These are phyloP conservation scores for Aspergillus floridensis DNA, from an alignment of 2,329 filamentous ascomycete genomes.

Conservation along the genomic window DNA sequence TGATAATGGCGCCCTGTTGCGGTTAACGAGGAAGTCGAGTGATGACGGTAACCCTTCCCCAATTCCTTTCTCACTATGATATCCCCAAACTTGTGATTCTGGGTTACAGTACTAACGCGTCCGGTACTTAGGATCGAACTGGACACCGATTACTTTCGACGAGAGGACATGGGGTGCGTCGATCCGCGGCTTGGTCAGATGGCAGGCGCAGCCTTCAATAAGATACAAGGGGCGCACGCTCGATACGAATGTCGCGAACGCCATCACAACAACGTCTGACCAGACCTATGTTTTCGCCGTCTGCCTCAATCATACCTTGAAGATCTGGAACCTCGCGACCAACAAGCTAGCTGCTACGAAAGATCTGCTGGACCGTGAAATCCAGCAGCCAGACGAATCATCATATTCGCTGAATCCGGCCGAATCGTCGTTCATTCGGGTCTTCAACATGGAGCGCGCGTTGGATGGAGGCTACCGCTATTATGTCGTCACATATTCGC, in stretches of 20 bases:
- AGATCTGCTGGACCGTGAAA: slow-evolving; percentile 70
- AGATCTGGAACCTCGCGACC: slow-evolving; percentile 83
- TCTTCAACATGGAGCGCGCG: slow-evolving; percentile 59
- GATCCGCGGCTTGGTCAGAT: slow-evolving; percentile 47
- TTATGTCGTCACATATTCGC: slow-evolving; percentile 78
- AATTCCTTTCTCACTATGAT: neutral
- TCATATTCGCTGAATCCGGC: slow-evolving; percentile 76
- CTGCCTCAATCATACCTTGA: slow-evolving; percentile 82
- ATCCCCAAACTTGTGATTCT: slow-evolving; percentile 11
- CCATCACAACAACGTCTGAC: slow-evolving; percentile 47
- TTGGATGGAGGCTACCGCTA: slow-evolving; percentile 51
- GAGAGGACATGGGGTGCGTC: slow-evolving; percentile 51
- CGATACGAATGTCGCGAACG: slow-evolving; percentile 44
- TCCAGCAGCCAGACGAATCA: slow-evolving; percentile 65
- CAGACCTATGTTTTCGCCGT: slow-evolving; percentile 67
- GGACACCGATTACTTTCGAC: slow-evolving; percentile 48
- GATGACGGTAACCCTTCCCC: slow-evolving; percentile 46
- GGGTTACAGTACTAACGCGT: slow-evolving; percentile 8
- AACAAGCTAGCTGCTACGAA: slow-evolving; percentile 73
- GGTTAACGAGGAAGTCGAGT: slow-evolving; percentile 62
- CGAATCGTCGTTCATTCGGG: slow-evolving; percentile 71
- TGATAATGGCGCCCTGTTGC: slow-evolving; percentile 52
- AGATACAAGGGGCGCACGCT: slow-evolving; percentile 42
- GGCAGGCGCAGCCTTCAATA: slow-evolving; percentile 43
- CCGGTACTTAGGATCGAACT: slow-evolving; percentile 36